Conservation (phyloP, 2,329 filamentous ascomycete species). For the Colletotrichum acutatum region DNA sequence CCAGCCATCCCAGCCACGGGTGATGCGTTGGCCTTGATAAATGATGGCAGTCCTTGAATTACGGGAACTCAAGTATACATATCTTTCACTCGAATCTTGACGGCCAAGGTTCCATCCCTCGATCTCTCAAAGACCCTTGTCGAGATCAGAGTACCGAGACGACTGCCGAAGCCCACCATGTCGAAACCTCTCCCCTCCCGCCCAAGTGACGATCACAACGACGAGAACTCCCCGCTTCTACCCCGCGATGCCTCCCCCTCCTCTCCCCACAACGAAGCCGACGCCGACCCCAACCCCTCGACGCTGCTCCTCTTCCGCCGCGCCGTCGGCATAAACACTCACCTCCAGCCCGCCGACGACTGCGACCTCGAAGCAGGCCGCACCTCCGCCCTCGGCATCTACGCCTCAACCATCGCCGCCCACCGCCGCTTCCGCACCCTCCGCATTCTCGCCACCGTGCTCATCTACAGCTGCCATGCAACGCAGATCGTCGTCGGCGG, state of each 20-base stretch:
- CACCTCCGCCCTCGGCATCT: conserved; percentile 51
- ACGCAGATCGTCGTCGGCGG: conserved; percentile 60
- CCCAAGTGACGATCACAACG: background rate
- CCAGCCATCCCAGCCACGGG: too few species aligned
- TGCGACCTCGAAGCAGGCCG: conserved; percentile 48
- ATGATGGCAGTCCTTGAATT: background rate
- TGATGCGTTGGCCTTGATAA: background rate
- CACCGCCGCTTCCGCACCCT: conserved; percentile 46
- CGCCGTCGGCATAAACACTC: conserved; percentile 55
- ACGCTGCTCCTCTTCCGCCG: conserved; percentile 54
- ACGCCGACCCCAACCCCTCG: conserved; percentile 46
- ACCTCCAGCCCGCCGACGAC: conserved; percentile 37
- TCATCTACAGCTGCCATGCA: conserved; percentile 56
- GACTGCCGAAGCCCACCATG: conserved; percentile 1
- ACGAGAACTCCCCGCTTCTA: conserved; percentile 16
- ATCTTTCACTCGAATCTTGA: background rate
- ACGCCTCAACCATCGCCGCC: conserved; percentile 49
- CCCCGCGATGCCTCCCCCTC: background rate
- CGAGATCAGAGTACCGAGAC: background rate
- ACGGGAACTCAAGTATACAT: too few species aligned
- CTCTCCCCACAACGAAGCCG: background rate
- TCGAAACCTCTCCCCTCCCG: conserved; percentile 7
- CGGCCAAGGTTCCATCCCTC: too few species aligned
- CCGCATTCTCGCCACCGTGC: conserved; percentile 46
- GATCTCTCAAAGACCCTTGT: background rate